phyloP scores from a whole-genome alignment of 192 early-diverging fungal genomes.

The Rhizophagus clarus region DNA sequence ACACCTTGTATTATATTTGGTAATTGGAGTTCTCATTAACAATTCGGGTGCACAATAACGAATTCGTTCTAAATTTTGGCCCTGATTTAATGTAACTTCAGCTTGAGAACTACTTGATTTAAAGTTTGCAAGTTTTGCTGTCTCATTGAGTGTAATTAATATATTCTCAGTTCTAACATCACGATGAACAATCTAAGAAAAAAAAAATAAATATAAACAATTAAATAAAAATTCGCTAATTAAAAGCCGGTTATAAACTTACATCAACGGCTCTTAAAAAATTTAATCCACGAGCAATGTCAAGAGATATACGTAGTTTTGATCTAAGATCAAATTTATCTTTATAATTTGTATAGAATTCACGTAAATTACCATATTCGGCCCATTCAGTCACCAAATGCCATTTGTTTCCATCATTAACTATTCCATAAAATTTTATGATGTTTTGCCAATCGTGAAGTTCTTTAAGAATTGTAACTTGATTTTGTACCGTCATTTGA shows the following conservation, averaged over 20 bases:
- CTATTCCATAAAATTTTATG: constrained; percentile 21
- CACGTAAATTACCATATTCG: neutral
- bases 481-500: neutral
- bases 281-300: constrained; percentile 19
- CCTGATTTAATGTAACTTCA: too few relatives aligned
- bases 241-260: too few relatives aligned
- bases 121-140: too few relatives aligned
- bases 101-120: too few relatives aligned
- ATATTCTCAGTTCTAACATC: constrained; percentile 24
- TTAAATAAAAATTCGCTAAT: too few relatives aligned
- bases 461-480: neutral
- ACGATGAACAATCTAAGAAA: neutral
- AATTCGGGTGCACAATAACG: neutral
- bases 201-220: too few relatives aligned
- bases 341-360: neutral
- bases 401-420: neutral
- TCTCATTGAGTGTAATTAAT: neutral
- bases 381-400: constrained; percentile 30
- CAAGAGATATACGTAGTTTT: constrained; percentile 9
- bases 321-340: neutral
- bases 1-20: neutral
- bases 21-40: neutral
- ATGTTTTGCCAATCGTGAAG: constrained; percentile 1
- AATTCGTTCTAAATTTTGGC: neutral
- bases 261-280: neutral